phyloP scores from a whole-genome alignment of 2,329 filamentous ascomycete species.

The Pochonia chlamydosporia region DNA sequence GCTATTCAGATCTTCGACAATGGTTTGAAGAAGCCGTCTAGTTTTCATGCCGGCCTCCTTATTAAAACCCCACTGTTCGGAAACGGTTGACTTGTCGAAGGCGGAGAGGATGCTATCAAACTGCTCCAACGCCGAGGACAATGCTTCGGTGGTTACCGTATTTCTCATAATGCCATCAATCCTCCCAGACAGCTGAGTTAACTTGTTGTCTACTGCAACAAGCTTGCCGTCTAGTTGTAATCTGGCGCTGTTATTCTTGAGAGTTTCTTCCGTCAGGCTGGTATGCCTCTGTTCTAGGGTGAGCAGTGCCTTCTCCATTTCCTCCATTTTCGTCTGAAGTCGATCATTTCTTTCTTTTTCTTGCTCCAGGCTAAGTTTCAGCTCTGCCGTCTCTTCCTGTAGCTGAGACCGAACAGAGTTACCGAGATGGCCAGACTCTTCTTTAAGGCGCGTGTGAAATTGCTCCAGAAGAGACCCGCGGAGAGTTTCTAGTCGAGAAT shows the following conservation, averaged over 20 bases:
- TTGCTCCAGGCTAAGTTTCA: slow-evolving; percentile 2
- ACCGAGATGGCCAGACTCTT: not conserved
- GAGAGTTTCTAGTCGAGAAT: slow-evolving; percentile 1
- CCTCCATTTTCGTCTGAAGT: slow-evolving; percentile 20
- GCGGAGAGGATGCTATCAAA: slow-evolving; percentile 6
- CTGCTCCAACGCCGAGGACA: slow-evolving; percentile 2
- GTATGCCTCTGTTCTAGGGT: slow-evolving; percentile 3
- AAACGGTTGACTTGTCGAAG: not conserved
- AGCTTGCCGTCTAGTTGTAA: not conserved
- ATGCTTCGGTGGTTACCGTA: slow-evolving; percentile 1
- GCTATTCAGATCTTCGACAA: not conserved
- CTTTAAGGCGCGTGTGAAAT: not conserved
- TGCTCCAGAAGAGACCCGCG: not conserved
- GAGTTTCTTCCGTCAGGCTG: not conserved
- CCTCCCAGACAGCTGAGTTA: not conserved
- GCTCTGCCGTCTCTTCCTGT: slow-evolving; percentile 1
- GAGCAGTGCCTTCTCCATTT: slow-evolving; percentile 10
- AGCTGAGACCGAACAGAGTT: slow-evolving; percentile 1
- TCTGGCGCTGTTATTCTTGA: not conserved
- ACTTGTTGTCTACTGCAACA: not conserved
- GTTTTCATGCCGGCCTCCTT: not conserved
- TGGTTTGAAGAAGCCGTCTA: not conserved
- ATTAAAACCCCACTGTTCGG: not conserved
- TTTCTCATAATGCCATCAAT: not conserved
- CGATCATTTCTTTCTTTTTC: slow-evolving; percentile 9